phyloP scores from a whole-genome alignment of 2,329 filamentous ascomycete genomes.

The Cryphonectria radicalis region DNA sequence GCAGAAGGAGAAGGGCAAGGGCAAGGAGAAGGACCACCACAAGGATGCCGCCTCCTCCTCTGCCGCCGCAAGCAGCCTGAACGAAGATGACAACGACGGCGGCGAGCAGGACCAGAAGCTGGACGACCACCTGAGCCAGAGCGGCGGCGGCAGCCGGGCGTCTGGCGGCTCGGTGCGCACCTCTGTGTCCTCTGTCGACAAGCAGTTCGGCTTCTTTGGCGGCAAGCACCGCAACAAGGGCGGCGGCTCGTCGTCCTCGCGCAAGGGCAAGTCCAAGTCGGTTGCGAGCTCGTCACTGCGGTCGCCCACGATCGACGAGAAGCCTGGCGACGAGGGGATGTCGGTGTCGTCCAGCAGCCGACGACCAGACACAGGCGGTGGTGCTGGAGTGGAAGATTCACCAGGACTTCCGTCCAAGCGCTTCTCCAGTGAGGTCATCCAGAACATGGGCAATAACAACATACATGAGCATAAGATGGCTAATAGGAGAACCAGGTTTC shows the following conservation, averaged over 20 bases:
- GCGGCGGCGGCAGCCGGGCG: conserved; percentile 29
- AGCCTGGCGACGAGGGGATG: conserved; percentile 2
- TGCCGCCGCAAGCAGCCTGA: not conserved
- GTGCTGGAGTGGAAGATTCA: not conserved
- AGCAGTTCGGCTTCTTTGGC: conserved; percentile 50
- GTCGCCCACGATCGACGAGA: conserved; percentile 21
- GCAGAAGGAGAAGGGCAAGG: conserved; percentile 43
- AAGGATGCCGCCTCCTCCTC: conserved; percentile 13
- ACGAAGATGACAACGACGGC: not conserved
- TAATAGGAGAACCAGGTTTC: conserved; percentile 19
- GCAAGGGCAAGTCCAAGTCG: conserved; percentile 27
- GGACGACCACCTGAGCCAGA: conserved; percentile 33
- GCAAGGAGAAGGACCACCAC: conserved; percentile 38
- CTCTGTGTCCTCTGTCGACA: conserved; percentile 46
- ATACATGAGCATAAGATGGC: not conserved
- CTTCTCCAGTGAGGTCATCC: conserved; percentile 13
- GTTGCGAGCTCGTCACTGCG: conserved; percentile 20
- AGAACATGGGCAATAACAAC: not conserved
- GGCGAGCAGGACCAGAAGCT: conserved; percentile 34
- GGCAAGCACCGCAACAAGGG: conserved; percentile 44
- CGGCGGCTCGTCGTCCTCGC: conserved; percentile 34
- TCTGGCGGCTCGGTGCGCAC: conserved; percentile 50
- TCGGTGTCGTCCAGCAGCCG: conserved; percentile 17
- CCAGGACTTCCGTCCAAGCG: conserved; percentile 1
- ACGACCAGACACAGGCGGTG: conserved; percentile 24